Base-by-base conservation (phyloP, 2,329 filamentous ascomycete species). In the Gnomoniopsis smithogilvyi region DNA sequence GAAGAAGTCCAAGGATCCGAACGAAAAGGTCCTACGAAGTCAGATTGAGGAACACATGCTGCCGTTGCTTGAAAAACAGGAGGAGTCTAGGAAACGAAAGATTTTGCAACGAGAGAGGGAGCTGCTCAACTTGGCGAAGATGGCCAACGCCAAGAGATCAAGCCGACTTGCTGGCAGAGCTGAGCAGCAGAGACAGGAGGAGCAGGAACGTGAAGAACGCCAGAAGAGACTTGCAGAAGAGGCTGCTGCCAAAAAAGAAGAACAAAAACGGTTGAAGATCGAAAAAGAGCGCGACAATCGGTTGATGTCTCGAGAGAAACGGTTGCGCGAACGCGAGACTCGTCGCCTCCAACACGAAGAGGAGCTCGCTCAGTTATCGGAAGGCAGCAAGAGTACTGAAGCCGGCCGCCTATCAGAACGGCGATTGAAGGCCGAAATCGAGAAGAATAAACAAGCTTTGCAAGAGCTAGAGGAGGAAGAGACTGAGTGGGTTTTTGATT, bases 401-500 rank as follows among this genome's bases (percentile, higher is more conserved):
- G 77, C 81, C 51, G 81, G 79, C 14, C 85, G 91, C 53, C 74
- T 90, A 24, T 96, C 92, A 2, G 90, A 92, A 66, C 86, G 92
- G 54, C 87, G 90, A 57, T 82, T 93, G n/a, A 88, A 92, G 68
- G 86, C 86, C 3, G 90, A 95, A 70, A 90, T 96, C 67, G 90
- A 92, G 67, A 89, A 83, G 72, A 91, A 87, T 63, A 88, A 89
- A 71, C 87, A 87, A 71, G 90, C 91, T 36, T 78, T 96, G 12
- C 83, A 89, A 65, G 84, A 89, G 56, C 80, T 96, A 24, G 83
- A 81, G 19, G 74, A 78, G 26, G 76, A 86, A 65, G 91, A 95
- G 51, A 90, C 92, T 14, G 86, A 92, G 54, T 98, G 95, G 95
- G 83, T 92, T 43, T 99, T 99, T 67, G 95, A 99, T 70, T 99